Percentiles rank a stretch among this genome's conserved stretches.
phyloP scores from a whole-genome alignment of 1,284 basidiomycete genomes.

The Mycena citricolor region DNA sequence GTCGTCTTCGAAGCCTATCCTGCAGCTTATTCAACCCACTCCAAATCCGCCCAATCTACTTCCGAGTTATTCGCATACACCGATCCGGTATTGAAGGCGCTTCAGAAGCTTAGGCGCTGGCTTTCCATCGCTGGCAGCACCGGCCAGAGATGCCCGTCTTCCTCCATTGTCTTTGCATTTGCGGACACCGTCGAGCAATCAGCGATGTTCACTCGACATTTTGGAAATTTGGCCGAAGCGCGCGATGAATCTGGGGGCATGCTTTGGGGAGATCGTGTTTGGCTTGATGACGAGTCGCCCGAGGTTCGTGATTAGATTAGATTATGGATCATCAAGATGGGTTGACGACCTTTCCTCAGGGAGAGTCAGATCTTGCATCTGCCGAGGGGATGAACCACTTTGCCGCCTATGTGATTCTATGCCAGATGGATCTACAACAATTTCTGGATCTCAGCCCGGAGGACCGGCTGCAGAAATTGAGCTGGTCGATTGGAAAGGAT shows the following conservation, averaged over 20 bases:
- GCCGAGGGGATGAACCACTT: conserved; percentile 66
- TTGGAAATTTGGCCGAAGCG: conserved; percentile 54
- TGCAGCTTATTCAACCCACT: conserved; percentile 36
- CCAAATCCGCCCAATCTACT: conserved; percentile 14
- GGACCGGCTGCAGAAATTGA: conserved; percentile 47
- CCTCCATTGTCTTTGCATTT: conserved; percentile 54
- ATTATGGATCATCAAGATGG: conserved; percentile 2
- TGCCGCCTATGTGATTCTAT: conserved; percentile 60
- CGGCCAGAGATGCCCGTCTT: conserved; percentile 42
- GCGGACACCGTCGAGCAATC: conserved; percentile 57
- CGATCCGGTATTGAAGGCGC: conserved; percentile 61
- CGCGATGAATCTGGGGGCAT: conserved; percentile 41
- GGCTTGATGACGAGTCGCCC: conserved; percentile 55
- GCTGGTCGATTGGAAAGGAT: conserved; percentile 47
- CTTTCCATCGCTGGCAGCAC: conserved; percentile 59
- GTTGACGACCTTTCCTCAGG: conserved; percentile 41
- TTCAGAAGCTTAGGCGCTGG: conserved; percentile 62
- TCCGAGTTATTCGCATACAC: conserved; percentile 48
- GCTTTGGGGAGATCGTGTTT: conserved; percentile 59
- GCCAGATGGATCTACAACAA: conserved; percentile 50
- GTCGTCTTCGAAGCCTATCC: conserved; percentile 69
- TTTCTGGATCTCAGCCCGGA: conserved; percentile 54
- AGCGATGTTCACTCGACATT: conserved; percentile 51
- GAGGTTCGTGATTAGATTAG: conserved; percentile 48
- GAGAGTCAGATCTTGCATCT: conserved; percentile 52